phyloP scores from a whole-genome alignment of 1,284 basidiomycete genomes.

The Ceratobasidium sp. region DNA sequence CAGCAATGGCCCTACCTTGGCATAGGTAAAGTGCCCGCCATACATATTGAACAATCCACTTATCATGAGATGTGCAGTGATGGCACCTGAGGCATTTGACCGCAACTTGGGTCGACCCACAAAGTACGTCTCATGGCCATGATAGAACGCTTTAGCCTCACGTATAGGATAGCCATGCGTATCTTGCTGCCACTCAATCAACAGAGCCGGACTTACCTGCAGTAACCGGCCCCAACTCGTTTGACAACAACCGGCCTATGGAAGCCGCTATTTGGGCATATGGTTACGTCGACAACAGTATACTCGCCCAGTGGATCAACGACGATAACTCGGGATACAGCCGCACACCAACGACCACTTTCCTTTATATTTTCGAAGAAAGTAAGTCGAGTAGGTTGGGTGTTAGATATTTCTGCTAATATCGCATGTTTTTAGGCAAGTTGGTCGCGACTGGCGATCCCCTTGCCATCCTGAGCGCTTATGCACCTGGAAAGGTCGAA shows the following conservation, averaged over 20 bases:
- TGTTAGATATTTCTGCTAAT: no score
- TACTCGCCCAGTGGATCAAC: neutral
- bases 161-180: neutral
- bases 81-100: neutral
- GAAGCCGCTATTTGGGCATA: neutral
- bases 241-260: neutral
- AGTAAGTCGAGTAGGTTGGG: no score
- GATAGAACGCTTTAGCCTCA: neutral
- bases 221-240: neutral
- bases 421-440: neutral
- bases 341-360: neutral
- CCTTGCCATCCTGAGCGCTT: neutral
- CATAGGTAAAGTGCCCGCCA: neutral
- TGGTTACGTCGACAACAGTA: neutral
- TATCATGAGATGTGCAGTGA: neutral
- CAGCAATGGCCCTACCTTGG: conserved; percentile 9
- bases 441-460: neutral
- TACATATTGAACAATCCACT: neutral
- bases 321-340: neutral
- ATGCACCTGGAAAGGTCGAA: neutral
- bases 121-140: neutral
- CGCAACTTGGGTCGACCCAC: neutral
- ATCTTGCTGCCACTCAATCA: neutral
- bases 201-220: neutral
- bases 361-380: neutral